phyloP scores from a whole-genome alignment of 2,329 filamentous ascomycete species.

The Claviceps sorghi region DNA sequence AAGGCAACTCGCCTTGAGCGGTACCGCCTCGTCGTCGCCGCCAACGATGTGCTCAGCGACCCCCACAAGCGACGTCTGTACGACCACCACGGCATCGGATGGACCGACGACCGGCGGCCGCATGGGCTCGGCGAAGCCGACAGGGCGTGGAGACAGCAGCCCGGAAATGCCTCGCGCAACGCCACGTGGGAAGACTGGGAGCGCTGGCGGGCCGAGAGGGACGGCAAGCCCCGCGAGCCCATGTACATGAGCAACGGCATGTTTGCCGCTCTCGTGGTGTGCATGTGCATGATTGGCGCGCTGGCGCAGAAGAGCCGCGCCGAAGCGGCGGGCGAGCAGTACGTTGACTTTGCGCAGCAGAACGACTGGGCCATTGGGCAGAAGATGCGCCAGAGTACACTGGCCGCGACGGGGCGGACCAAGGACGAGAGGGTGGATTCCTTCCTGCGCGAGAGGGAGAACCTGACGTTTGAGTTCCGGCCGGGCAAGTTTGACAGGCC shows the following conservation, averaged over 20 bases:
- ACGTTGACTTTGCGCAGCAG: slow-evolving; percentile 52
- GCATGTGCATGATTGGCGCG: slow-evolving; percentile 54
- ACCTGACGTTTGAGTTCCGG: slow-evolving; percentile 18
- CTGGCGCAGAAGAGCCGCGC: slow-evolving; percentile 60
- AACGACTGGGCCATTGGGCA: slow-evolving; percentile 52
- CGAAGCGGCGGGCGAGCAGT: slow-evolving; percentile 42
- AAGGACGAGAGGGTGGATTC: slow-evolving; percentile 56
- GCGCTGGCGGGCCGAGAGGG: slow-evolving; percentile 49
- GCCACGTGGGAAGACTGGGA: slow-evolving; percentile 99
- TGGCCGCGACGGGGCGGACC: slow-evolving; percentile 35
- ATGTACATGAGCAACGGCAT: slow-evolving; percentile 63
- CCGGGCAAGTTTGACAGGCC: slow-evolving; percentile 17
- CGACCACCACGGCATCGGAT: slow-evolving; percentile 69
- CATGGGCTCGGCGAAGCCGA: slow-evolving; percentile 33
- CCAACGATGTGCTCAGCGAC: slow-evolving; percentile 77
- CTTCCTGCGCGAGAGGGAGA: slow-evolving; percentile 63
- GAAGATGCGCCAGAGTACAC: slow-evolving; percentile 37
- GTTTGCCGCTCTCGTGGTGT: slow-evolving; percentile 56
- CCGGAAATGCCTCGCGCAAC: slow-evolving; percentile 45
- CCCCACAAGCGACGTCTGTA: slow-evolving; percentile 66
- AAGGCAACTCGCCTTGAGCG: slow-evolving; percentile 61
- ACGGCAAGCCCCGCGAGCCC: slow-evolving; percentile 31
- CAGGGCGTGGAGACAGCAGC: slow-evolving; percentile 32
- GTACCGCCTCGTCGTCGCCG: slow-evolving; percentile 76
- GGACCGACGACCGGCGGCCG: slow-evolving; percentile 44